Evolutionary conservation across 148 eudicot genomes (phyloP), one percentile per base, ranked within the genome.

Genomic region (Rhododendron simsii): DNA sequence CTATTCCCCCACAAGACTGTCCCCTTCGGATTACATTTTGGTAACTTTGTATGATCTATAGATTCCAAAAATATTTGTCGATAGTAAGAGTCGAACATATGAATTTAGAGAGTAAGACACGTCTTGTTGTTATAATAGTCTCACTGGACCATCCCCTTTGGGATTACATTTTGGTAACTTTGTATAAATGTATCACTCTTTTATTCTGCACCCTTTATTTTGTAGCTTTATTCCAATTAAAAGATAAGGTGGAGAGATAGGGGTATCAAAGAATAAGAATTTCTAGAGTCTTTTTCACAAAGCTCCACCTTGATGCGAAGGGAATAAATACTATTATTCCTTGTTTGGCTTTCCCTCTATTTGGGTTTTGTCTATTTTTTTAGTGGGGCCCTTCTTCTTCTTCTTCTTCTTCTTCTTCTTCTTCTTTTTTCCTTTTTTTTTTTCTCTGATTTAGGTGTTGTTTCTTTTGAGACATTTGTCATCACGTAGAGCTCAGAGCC

Each of bases 231-330:
- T 80, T 89, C 91, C 86, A 3, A 82, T 85, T 85, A 80, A 89
- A 82, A 87, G 76, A 78, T 53, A 7, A 71, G 81, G 86, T 85
- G 87, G 86, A 71, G 87, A 18, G 87, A 18, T 13, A 82, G 79
- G 87, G 87, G 91, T 12, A 89, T 87, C 89, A 85, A 87, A 87
- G 91, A 89, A 89, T 89, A 83, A 85, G 89, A 85, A 89, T 87
- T 85, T 87, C 51, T 63, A 35, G n/a, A 9, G 41, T 67, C 33
- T 80, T 76, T 87, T 83, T 84, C 82, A 87, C 86, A 87, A 85
- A 89, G 84, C 86, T 87, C 89, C 91, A 85, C 91, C 26, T 78
- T 83, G 30, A 1, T 59, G 28, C 80, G 9, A 33, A 51, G 77
- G 84, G 45, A 81, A 69, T 81, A 67, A 82, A 45, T 89, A 57